Percentiles rank a stretch among this genome's conserved stretches.
Conservation (phyloP, 257 asterid genomes). For the Avicennia marina region DNA sequence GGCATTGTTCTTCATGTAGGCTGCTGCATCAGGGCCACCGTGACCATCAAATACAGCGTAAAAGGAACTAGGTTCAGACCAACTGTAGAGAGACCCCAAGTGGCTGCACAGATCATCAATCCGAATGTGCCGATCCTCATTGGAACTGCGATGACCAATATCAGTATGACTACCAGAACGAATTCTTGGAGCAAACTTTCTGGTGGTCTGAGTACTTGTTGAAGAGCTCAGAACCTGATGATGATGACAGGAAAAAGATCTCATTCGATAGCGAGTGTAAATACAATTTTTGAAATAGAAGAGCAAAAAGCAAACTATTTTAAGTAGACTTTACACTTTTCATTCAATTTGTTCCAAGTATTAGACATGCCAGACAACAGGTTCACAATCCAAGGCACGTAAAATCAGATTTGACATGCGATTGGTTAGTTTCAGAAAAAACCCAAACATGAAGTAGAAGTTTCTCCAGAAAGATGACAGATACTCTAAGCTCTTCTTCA, state of each 20-base stretch:
- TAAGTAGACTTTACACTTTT: not conserved
- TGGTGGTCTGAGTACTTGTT: conserved; percentile 42
- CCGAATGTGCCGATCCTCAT: conserved; percentile 78
- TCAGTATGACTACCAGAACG: conserved; percentile 91
- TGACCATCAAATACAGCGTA: conserved; percentile 96
- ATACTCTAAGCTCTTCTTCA: not conserved
- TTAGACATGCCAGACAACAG: not conserved
- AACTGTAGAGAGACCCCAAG: conserved; percentile 50
- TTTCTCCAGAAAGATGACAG: not conserved
- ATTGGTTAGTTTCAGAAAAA: not conserved
- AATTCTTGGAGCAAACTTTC: conserved; percentile 42
- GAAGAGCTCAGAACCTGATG: conserved; percentile 73
- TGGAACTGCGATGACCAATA: conserved; percentile 70
- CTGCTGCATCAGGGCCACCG: conserved; percentile 85
- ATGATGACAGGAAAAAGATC: conserved; percentile 23
- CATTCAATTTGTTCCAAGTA: not conserved
- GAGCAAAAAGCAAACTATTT: not conserved
- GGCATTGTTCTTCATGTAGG: conserved; percentile 63
- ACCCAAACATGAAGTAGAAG: not conserved
- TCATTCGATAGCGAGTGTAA: not conserved
- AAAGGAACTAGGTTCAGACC: conserved; percentile 72
- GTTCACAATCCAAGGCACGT: not conserved
- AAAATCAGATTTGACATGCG: not conserved
- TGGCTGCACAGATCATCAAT: conserved; percentile 66
- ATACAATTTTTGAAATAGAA: not conserved